Evolutionary conservation across 768 basidiomycete species (phyloP).

Genomic region (Mycena alexandri): DNA sequence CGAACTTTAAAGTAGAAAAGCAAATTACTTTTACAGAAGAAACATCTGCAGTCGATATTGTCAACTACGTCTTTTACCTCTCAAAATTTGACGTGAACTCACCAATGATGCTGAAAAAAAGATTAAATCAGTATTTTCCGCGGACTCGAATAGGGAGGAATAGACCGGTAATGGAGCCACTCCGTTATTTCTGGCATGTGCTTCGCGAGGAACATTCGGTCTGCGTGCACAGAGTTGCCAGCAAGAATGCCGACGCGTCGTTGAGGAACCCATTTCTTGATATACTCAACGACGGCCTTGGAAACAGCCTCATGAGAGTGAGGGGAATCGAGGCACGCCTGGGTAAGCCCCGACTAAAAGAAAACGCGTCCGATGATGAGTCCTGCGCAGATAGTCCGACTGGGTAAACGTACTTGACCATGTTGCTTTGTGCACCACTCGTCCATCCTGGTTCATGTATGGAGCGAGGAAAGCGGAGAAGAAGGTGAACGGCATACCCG

Average conservation of each 20-base stretch:
- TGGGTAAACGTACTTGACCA: conserved; percentile 63
- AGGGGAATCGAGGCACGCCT: conserved; percentile 81
- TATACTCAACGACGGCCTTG: conserved; percentile 75
- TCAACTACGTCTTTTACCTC: neutral
- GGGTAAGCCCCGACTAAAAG: conserved; percentile 82
- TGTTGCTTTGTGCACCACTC: conserved; percentile 91
- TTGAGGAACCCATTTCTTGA: conserved; percentile 87
- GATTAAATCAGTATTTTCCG: conserved; percentile 4
- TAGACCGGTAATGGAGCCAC: conserved; percentile 85
- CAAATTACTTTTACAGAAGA: conserved; percentile 80
- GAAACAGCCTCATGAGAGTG: conserved; percentile 72
- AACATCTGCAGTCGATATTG: conserved; percentile 67
- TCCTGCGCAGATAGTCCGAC: conserved; percentile 3
- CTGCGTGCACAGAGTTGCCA: conserved; percentile 89
- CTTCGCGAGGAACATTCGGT: conserved; percentile 76
- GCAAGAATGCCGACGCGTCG: conserved; percentile 77
- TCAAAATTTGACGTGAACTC: conserved; percentile 4
- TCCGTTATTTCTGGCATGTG: conserved; percentile 87
- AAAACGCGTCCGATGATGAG: conserved; percentile 6
- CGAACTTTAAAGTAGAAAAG: neutral
- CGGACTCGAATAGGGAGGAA: conserved; percentile 16
- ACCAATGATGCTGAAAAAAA: conserved; percentile 39
- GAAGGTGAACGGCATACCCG: conserved; percentile 57
- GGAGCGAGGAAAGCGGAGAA: conserved; percentile 15
- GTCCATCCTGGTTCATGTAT: conserved; percentile 71